Conservation (phyloP, 768 basidiomycete genomes). For the Leucosporidium scottii region DNA sequence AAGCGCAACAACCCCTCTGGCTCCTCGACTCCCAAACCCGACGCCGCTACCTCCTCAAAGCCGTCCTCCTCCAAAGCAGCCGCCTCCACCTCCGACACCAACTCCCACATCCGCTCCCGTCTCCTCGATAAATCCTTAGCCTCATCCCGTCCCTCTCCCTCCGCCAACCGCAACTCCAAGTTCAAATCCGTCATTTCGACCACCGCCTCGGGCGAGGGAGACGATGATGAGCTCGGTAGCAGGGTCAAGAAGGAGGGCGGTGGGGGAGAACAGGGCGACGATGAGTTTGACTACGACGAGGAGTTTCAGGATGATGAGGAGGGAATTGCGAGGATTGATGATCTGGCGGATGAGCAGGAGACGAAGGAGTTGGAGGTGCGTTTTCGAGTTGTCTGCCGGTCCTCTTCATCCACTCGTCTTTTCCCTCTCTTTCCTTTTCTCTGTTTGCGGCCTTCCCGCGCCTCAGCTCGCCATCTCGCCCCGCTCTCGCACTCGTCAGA, state of each 20-base stretch:
- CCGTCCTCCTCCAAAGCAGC: neutral
- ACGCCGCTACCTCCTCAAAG: neutral
- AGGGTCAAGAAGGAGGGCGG: conserved; percentile 52
- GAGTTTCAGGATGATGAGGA: conserved; percentile 77
- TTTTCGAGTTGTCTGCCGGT: too few relatives aligned
- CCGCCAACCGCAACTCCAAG: neutral
- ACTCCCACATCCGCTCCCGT: conserved; percentile 51
- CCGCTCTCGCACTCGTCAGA: too few relatives aligned
- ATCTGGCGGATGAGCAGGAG: conserved; percentile 69
- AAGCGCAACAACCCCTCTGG: conserved; percentile 37
- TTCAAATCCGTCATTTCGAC: conserved; percentile 15
- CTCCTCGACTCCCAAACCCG: conserved; percentile 1
- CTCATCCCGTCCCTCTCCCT: neutral
- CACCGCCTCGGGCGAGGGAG: neutral
- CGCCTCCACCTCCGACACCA: neutral
- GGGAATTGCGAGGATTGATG: conserved; percentile 60
- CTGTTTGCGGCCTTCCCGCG: too few relatives aligned
- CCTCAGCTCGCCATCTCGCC: too few relatives aligned
- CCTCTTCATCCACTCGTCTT: too few relatives aligned
- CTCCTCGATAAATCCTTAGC: conserved; percentile 52
- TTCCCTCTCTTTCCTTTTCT: too few relatives aligned
- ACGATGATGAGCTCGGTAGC: conserved; percentile 41
- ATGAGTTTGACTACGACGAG: conserved; percentile 75
- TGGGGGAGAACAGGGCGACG: conserved; percentile 72
- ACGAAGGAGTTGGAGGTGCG: conserved; percentile 48